Evolutionary conservation across 495 filamentous ascomycete genomes (phyloP), one percentile per base, ranked within the genome.

Genomic region (Clohesyomyces aquaticus): DNA sequence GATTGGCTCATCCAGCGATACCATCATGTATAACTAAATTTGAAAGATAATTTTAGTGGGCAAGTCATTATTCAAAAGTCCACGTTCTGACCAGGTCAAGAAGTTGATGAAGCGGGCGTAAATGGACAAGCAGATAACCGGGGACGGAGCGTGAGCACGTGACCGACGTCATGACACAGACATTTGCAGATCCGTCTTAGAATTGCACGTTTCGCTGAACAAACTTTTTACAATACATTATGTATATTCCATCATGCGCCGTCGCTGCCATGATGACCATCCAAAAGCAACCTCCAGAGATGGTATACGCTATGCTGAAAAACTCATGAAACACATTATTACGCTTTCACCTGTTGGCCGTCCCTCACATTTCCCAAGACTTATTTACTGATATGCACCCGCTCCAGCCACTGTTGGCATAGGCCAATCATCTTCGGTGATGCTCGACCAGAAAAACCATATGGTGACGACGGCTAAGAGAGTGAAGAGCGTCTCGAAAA

Each of bases 401-500:
- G 62, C 61, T 21, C 74, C 74, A 57, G 64, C 70, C 16, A 73
- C 74, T 12, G 80, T 77, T 11, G 87, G 85, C 80, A 88, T 83
- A 0, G 94, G 91, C 94, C 94, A 99, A 78, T 97, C 93, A 71
- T 99, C 94, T 77, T 99, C 94, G 3, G 94, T 99, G 71, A 99
- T 99, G 79, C 91, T 96, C 42, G 91, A 93, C 94, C 95, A 98
- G 81, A 99, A 99, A 65, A 89, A 71, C 93, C 93, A 99, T 50
- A 96, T 71, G 75, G 82, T 83, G 14, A 88, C 82, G 8, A 98
- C 91, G 1, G 93, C 80, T 14, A 91, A 75, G 0, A 97, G 78
- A 0, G 91, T 97, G 78, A 98, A 97, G 18, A 96, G 79, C 0
- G 93, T 97, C 75, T 96, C 86, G 74, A 99, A 99, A 1, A 98